Percentiles rank a stretch among this genome's conserved stretches.
phyloP scores from a whole-genome alignment of 1,284 basidiomycete species.

The Meira miltonrushii region DNA sequence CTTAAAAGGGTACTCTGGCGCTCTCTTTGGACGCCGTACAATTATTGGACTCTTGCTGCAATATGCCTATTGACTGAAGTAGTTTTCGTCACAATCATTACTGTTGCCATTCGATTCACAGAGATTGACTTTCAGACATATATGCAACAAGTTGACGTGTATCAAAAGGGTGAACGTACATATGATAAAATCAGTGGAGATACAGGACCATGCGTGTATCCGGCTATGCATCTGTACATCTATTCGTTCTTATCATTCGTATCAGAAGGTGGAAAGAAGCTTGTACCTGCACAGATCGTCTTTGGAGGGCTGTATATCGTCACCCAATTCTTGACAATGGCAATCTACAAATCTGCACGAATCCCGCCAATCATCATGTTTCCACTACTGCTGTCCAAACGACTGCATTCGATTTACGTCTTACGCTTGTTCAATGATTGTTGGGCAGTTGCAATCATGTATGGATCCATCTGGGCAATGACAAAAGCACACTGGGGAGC shows the following conservation, averaged over 20 bases:
- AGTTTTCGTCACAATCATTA: constrained; percentile 7
- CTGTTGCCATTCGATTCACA: constrained; percentile 57
- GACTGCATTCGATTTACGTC: constrained; percentile 87
- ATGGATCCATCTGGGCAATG: constrained; percentile 55
- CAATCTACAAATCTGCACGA: constrained; percentile 31
- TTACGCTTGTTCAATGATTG: constrained; percentile 94
- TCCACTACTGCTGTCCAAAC: constrained; percentile 77
- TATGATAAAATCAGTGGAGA: constrained; percentile 82
- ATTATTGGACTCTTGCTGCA: constrained; percentile 7
- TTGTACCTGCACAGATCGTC: constrained; percentile 58
- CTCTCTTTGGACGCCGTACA: constrained; percentile 10
- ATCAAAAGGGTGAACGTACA: constrained; percentile 74
- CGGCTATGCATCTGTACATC: constrained; percentile 83
- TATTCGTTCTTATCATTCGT: constrained; percentile 69
- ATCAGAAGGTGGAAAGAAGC: constrained; percentile 61
- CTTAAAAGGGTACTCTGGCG: neutral
- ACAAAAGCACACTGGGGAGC: constrained; percentile 62
- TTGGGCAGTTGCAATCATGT: constrained; percentile 66
- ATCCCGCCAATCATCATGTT: constrained; percentile 58
- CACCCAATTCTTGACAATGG: constrained; percentile 27
- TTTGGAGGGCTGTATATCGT: constrained; percentile 33
- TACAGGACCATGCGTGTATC: constrained; percentile 91
- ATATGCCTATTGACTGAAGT: constrained; percentile 4
- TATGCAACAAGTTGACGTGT: constrained; percentile 76
- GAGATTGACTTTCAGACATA: constrained; percentile 98